A percentile compares a stretch with the other conserved stretches of the same genome.
These are phyloP conservation scores for Metarhizium brunneum DNA, from an alignment of 2,329 filamentous ascomycete species.

Conservation along the genomic window DNA sequence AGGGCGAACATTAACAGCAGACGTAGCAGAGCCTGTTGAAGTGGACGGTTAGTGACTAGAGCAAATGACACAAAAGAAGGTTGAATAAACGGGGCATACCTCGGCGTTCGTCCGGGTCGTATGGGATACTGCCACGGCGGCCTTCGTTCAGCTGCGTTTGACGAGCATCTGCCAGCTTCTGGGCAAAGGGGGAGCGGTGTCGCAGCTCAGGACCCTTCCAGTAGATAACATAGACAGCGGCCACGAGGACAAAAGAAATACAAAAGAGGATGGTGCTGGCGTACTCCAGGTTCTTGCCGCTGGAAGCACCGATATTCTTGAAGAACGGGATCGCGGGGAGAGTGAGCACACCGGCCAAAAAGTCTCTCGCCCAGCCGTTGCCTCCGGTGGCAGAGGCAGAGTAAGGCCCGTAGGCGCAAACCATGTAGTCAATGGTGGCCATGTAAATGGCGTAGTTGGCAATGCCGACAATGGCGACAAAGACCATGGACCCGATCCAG, in stretches of 20 bases:
- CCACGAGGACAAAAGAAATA: slow-evolving; percentile 51
- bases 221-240: slow-evolving; percentile 59
- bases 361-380: slow-evolving; percentile 65
- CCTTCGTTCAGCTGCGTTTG: slow-evolving; percentile 19
- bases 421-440: slow-evolving; percentile 71
- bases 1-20: slow-evolving; percentile 12
- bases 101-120: slow-evolving; percentile 14
- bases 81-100: slow-evolving; percentile 15
- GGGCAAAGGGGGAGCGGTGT: slow-evolving; percentile 54
- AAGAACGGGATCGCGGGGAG: slow-evolving; percentile 59
- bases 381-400: slow-evolving; percentile 67
- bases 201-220: slow-evolving; percentile 53
- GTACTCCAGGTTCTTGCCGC: slow-evolving; percentile 44
- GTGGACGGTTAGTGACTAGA: not conserved
- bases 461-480: slow-evolving; percentile 57
- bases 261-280: slow-evolving; percentile 55
- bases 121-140: slow-evolving; percentile 17
- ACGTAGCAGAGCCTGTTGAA: slow-evolving; percentile 10
- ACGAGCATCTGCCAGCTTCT: slow-evolving; percentile 43
- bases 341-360: slow-evolving; percentile 63
- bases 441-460: slow-evolving; percentile 69
- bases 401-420: slow-evolving; percentile 64
- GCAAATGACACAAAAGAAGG: not conserved
- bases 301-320: slow-evolving; percentile 39
- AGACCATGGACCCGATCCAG: slow-evolving; percentile 62